Percentiles rank a stretch among this genome's conserved stretches.
Conservation (phyloP, 352 stramenopile genomes). For the Globisporangium middletonii region DNA sequence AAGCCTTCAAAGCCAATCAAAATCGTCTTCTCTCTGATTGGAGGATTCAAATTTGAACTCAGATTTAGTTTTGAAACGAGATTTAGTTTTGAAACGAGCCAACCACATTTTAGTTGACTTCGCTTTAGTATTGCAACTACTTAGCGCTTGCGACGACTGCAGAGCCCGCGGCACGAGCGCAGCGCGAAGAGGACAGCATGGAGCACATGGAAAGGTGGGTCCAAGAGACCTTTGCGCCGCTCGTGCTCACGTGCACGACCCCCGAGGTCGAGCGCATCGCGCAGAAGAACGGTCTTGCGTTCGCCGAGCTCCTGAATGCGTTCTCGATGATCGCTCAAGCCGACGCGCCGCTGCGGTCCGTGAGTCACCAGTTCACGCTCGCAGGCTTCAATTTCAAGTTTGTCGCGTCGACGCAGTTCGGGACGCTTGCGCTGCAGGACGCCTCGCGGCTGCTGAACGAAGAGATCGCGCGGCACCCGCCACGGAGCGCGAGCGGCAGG, state of each 20-base stretch:
- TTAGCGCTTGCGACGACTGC: not conserved
- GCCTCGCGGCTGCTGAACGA: conserved; percentile 59
- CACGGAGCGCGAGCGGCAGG: conserved; percentile 9
- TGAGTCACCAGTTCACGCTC: conserved; percentile 60
- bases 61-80: too few relatives aligned
- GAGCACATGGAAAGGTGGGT: conserved; percentile 64
- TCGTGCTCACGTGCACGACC: conserved; percentile 76
- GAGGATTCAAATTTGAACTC: too few relatives aligned
- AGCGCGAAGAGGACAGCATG: conserved; percentile 16
- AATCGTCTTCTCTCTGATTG: too few relatives aligned
- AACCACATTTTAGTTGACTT: too few relatives aligned
- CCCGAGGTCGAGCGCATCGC: conserved; percentile 72
- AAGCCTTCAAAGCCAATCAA: too few relatives aligned
- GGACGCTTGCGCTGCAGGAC: conserved; percentile 31
- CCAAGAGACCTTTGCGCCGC: conserved; percentile 66
- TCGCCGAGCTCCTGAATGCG: conserved; percentile 70
- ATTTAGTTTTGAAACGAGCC: too few relatives aligned
- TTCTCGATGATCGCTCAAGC: conserved; percentile 55
- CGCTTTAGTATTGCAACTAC: too few relatives aligned
- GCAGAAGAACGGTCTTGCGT: conserved; percentile 76
- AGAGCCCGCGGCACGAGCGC: not conserved
- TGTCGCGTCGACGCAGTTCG: conserved; percentile 47
- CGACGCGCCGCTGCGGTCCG: conserved; percentile 69
- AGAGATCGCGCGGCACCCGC: conserved; percentile 48
- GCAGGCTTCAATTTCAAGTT: conserved; percentile 78